These are phyloP conservation scores for Infundibulicybe gibba DNA, from an alignment of 768 basidiomycete genomes.

Conservation along the genomic window DNA sequence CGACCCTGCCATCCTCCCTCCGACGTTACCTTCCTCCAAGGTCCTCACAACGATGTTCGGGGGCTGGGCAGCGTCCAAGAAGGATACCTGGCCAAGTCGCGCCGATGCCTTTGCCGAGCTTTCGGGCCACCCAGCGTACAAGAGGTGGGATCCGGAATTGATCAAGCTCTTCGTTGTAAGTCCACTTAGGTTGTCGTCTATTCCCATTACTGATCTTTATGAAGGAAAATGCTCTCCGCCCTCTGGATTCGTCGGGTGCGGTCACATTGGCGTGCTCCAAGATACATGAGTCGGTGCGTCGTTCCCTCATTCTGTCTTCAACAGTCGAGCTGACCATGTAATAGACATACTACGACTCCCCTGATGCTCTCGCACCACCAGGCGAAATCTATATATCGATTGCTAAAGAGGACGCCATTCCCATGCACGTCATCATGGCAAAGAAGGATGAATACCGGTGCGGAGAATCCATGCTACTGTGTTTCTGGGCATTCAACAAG, in stretches of 20 bases:
- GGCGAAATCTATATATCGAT: slow-evolving; percentile 11
- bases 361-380: slow-evolving; percentile 9
- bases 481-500: no score
- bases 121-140: slow-evolving; percentile 7
- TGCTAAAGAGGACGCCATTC: slow-evolving; percentile 6
- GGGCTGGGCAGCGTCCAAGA: slow-evolving; percentile 12
- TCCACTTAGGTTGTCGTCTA: not conserved
- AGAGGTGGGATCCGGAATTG: slow-evolving; percentile 8
- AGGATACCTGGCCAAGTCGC: slow-evolving; percentile 9
- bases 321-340: no score
- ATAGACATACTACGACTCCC: slow-evolving; percentile 11
- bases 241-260: slow-evolving; percentile 7
- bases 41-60: slow-evolving; percentile 8
- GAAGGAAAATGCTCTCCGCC: slow-evolving; percentile 7
- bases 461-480: not conserved
- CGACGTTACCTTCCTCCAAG: slow-evolving; percentile 3
- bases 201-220: not conserved
- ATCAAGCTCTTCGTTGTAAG: slow-evolving; percentile 11
- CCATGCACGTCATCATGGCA: slow-evolving; percentile 12
- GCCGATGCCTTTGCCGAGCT: slow-evolving; percentile 5
- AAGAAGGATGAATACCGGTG: slow-evolving; percentile 15
- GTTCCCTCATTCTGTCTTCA: no score
- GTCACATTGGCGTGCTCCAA: slow-evolving; percentile 10
- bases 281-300: slow-evolving; percentile 12
- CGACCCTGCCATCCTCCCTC: slow-evolving; percentile 13